Conservation (phyloP, 1,284 basidiomycete genomes). For the Paramarasmius palmivorus region DNA sequence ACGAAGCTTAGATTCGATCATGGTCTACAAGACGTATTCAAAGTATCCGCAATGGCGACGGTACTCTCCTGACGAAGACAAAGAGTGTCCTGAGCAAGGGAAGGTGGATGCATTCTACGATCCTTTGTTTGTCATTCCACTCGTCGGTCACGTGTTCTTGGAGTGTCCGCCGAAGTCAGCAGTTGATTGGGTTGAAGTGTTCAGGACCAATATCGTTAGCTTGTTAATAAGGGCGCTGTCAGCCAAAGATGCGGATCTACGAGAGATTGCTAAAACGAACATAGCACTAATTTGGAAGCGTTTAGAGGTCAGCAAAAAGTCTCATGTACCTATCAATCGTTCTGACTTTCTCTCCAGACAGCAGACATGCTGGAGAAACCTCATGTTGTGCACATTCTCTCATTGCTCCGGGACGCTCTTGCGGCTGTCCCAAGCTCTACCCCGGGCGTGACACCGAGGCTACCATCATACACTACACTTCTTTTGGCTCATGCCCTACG, state of each 20-base stretch:
- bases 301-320: conserved; percentile 48
- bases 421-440: conserved; percentile 21
- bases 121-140: conserved; percentile 74
- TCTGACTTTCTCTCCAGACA: conserved; percentile 33
- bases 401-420: conserved; percentile 68
- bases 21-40: conserved; percentile 74
- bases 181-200: conserved; percentile 82
- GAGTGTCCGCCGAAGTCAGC: conserved; percentile 60
- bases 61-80: conserved; percentile 34
- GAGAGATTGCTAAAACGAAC: conserved; percentile 57
- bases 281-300: conserved; percentile 53
- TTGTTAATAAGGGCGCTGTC: conserved; percentile 77
- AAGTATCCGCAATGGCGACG: conserved; percentile 67
- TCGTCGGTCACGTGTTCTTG: conserved; percentile 65
- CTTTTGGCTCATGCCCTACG: conserved; percentile 81
- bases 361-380: conserved; percentile 80
- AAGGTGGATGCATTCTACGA: conserved; percentile 67
- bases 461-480: conserved; percentile 79
- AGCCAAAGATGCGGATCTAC: conserved; percentile 60
- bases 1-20: conserved; percentile 66
- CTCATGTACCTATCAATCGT: conserved; percentile 1
- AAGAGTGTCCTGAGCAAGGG: conserved; percentile 10
- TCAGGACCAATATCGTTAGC: conserved; percentile 80
- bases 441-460: conserved; percentile 39
- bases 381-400: conserved; percentile 77